These are phyloP conservation scores for Athelia psychrophila DNA, from an alignment of 1,284 basidiomycete genomes.

Conservation along the genomic window DNA sequence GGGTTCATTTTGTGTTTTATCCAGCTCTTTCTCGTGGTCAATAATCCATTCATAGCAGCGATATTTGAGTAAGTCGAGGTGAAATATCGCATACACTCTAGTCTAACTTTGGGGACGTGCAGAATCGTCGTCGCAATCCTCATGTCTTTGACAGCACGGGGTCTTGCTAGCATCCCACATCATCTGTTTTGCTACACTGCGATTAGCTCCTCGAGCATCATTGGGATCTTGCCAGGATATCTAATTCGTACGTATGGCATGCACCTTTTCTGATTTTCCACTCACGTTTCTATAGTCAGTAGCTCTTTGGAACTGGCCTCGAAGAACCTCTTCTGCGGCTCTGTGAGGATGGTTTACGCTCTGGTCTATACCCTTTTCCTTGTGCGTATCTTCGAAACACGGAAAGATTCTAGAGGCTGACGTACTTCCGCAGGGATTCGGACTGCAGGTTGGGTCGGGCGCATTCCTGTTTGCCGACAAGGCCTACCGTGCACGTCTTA, in stretches of 20 bases:
- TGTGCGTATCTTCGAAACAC: slow-evolving; percentile 30
- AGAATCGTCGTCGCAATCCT: slow-evolving; percentile 83
- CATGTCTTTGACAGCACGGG: slow-evolving; percentile 78
- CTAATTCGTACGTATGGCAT: slow-evolving; percentile 60
- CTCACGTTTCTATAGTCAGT: slow-evolving; percentile 51
- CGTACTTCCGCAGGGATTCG: slow-evolving; percentile 59
- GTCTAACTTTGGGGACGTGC: slow-evolving; percentile 8
- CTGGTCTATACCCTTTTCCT: slow-evolving; percentile 88
- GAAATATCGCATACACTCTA: slow-evolving; percentile 4
- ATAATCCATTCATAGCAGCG: slow-evolving; percentile 78
- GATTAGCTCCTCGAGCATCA: slow-evolving; percentile 80
- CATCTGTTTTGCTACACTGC: slow-evolving; percentile 86
- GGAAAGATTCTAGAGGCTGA: slow-evolving; percentile 8
- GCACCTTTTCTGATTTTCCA: slow-evolving; percentile 8
- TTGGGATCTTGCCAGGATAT: slow-evolving; percentile 81
- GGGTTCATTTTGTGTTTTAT: slow-evolving; percentile 66
- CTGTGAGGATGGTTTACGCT: slow-evolving; percentile 88
- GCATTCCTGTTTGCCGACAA: slow-evolving; percentile 79
- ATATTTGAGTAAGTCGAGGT: slow-evolving; percentile 79
- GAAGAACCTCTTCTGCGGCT: slow-evolving; percentile 85
- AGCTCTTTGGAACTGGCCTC: slow-evolving; percentile 86
- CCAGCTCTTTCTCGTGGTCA: slow-evolving; percentile 69
- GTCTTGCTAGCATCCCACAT: slow-evolving; percentile 69
- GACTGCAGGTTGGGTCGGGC: slow-evolving; percentile 85
- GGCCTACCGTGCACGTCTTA: slow-evolving; percentile 48